Percentiles rank a stretch among this genome's conserved stretches.
Conservation (phyloP, 768 basidiomycete species). For the Glaciozyma antarctica region DNA sequence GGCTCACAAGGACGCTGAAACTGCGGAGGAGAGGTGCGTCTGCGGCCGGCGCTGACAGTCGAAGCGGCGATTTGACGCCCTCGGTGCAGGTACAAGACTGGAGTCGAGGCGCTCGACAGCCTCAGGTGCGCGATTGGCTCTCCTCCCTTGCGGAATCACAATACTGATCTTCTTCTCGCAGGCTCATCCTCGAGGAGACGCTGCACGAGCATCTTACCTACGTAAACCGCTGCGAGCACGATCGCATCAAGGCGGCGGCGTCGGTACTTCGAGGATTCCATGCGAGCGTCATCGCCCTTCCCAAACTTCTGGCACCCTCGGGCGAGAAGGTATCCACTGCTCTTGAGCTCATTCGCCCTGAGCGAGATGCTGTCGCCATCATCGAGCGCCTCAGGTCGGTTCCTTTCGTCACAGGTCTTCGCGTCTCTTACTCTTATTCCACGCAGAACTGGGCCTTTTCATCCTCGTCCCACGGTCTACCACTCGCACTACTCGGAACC, state of each 20-base stretch:
- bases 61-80: background rate
- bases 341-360: constrained; percentile 15
- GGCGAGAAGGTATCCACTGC: constrained; percentile 8
- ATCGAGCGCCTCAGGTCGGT: constrained; percentile 20
- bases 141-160: background rate
- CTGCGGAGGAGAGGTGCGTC: constrained; percentile 22
- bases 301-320: background rate
- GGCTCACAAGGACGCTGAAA: constrained; percentile 6
- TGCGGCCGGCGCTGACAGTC: background rate
- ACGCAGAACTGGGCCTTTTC: constrained; percentile 73
- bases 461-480: constrained; percentile 73
- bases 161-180: background rate
- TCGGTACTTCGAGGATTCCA: constrained; percentile 23
- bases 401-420: background rate
- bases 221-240: constrained; percentile 20
- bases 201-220: constrained; percentile 23
- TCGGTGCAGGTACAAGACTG: background rate
- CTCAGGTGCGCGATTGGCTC: background rate
- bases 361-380: constrained; percentile 17
- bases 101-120: background rate
- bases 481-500: constrained; percentile 27
- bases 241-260: constrained; percentile 22
- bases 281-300: constrained; percentile 1
- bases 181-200: constrained; percentile 25
- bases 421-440: background rate